Evolutionary conservation across 1,284 basidiomycete species (phyloP).

Genomic region (Sphaerobolus stellatus): DNA sequence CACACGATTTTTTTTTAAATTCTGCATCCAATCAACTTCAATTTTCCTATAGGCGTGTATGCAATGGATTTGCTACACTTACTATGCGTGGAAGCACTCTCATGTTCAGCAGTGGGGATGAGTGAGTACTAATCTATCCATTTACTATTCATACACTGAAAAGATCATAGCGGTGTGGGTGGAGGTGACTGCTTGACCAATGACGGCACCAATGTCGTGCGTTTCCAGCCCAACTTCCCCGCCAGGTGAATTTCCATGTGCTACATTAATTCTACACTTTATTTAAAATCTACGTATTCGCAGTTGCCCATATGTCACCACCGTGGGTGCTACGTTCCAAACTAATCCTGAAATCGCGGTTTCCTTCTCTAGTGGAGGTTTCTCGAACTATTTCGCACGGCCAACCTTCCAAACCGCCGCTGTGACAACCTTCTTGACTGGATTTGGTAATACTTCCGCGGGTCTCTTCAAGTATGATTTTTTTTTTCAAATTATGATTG

Average conservation of each 20-base stretch:
- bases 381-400: slow-evolving; percentile 36
- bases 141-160: background rate
- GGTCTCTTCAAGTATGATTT: slow-evolving; percentile 36
- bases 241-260: slow-evolving; percentile 3
- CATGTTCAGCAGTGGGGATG: slow-evolving; percentile 62
- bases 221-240: background rate
- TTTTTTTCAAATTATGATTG: background rate
- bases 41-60: slow-evolving; percentile 50
- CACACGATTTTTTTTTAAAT: background rate
- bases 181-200: background rate
- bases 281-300: background rate
- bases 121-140: slow-evolving; percentile 9
- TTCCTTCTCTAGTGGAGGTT: slow-evolving; percentile 49
- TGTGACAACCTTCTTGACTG: background rate
- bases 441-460: background rate
- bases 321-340: slow-evolving; percentile 43
- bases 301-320: slow-evolving; percentile 56
- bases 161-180: slow-evolving; percentile 20
- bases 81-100: background rate
- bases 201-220: background rate
- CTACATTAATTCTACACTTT: background rate
- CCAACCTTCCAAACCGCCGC: background rate
- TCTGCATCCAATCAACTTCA: slow-evolving; percentile 14
- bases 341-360: slow-evolving; percentile 52
- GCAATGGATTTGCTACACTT: background rate